A percentile compares a stretch with the other conserved stretches of the same genome.
Evolutionary conservation across 257 asterid species (phyloP).

Genomic region (Linaria vulgaris): DNA sequence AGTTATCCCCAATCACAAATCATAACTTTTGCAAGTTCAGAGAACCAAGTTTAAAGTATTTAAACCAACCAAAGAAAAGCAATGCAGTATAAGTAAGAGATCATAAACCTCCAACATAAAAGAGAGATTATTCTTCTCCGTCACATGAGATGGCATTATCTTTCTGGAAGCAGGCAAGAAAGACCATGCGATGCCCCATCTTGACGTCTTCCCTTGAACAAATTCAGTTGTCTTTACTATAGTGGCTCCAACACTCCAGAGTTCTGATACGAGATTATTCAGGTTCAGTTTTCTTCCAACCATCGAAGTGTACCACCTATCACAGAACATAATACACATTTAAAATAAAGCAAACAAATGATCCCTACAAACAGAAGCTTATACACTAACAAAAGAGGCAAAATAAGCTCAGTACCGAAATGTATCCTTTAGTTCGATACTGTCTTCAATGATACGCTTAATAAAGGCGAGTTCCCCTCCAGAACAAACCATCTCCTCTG

Average conservation of each 20-base stretch:
- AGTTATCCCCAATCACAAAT: not conserved
- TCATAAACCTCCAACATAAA: constrained; percentile 73
- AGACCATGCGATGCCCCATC: constrained; percentile 99
- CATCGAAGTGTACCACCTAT: constrained; percentile 97
- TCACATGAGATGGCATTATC: constrained; percentile 34
- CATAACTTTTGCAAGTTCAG: not conserved
- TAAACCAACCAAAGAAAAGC: constrained; percentile 12
- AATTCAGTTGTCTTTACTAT: constrained; percentile 90
- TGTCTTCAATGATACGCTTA: constrained; percentile 72
- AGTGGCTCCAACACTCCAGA: constrained; percentile 76
- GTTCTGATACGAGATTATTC: constrained; percentile 63
- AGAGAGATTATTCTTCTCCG: constrained; percentile 58
- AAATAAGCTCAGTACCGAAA: constrained; percentile 51
- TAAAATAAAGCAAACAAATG: not conserved
- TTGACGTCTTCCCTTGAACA: constrained; percentile 90
- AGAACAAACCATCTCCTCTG: constrained; percentile 84
- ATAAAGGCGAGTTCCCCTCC: constrained; percentile 87
- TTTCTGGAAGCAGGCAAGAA: constrained; percentile 59
- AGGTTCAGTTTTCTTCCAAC: constrained; percentile 86
- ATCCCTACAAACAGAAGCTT: not conserved
- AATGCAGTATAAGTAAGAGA: not conserved
- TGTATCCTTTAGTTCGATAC: constrained; percentile 56
- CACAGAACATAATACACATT: constrained; percentile 8
- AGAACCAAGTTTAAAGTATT: not conserved
- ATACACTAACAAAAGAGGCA: not conserved